Evolutionary conservation across 768 basidiomycete genomes (phyloP).

Genomic region (Naganishia randhawae): DNA sequence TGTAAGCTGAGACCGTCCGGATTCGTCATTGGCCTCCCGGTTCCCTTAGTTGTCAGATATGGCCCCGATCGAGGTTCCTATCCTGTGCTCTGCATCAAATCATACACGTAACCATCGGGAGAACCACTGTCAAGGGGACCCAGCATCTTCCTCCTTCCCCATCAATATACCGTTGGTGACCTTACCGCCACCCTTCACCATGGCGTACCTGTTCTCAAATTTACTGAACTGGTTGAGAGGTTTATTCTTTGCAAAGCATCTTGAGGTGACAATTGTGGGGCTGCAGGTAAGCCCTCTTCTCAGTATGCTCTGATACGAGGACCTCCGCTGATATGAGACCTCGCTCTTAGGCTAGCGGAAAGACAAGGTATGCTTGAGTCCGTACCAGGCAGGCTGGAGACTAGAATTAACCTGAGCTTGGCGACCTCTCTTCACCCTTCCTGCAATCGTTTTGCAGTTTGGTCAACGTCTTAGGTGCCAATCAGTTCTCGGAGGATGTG

Average conservation of each 20-base stretch:
- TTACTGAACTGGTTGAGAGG: conserved; percentile 62
- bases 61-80: too few relatives aligned
- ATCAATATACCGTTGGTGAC: neutral
- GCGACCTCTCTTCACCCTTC: neutral
- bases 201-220: conserved; percentile 57
- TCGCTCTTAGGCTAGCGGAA: conserved; percentile 72
- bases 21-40: conserved; percentile 7
- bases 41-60: conserved; percentile 8
- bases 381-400: neutral
- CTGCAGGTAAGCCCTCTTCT: conserved; percentile 63
- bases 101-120: too few relatives aligned
- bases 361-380: conserved; percentile 63
- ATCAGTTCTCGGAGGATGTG: conserved; percentile 91
- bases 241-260: conserved; percentile 79
- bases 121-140: too few relatives aligned
- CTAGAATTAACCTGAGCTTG: neutral
- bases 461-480: conserved; percentile 78
- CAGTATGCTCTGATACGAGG: too few relatives aligned
- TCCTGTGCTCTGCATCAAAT: too few relatives aligned
- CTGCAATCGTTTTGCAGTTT: conserved; percentile 47
- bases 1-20: conserved; percentile 15
- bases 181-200: conserved; percentile 26
- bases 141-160: neutral
- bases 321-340: neutral
- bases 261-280: conserved; percentile 87